A percentile compares a stretch with the other conserved stretches of the same genome.
phyloP scores from a whole-genome alignment of 192 early-diverging fungal genomes.

The Mortierella claussenii region DNA sequence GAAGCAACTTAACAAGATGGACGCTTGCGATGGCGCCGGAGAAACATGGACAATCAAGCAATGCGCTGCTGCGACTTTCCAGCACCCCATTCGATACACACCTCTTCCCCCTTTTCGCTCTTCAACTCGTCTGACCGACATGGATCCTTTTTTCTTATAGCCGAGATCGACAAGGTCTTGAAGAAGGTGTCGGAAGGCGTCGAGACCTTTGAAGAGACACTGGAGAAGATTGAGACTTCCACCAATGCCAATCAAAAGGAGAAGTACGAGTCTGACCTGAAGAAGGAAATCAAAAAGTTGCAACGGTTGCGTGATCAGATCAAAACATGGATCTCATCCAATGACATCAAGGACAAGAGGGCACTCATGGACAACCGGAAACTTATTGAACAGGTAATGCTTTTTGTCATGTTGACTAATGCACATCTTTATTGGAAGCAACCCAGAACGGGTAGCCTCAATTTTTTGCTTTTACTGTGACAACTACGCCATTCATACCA shows the following conservation, averaged over 20 bases:
- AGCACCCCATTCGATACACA: background rate
- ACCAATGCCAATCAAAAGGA: conserved; percentile 93
- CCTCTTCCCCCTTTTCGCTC: background rate
- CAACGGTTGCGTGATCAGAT: conserved; percentile 98
- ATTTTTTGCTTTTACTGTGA: no score
- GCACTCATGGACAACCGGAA: conserved; percentile 90
- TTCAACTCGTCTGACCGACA: background rate
- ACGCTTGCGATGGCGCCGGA: no score
- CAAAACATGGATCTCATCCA: conserved; percentile 94
- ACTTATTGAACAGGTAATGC: conserved; percentile 89
- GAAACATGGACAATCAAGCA: no score
- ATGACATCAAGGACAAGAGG: conserved; percentile 97
- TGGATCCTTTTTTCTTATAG: conserved; percentile 54
- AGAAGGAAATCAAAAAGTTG: conserved; percentile 99
- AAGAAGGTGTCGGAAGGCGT: conserved; percentile 98
- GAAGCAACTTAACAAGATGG: no score
- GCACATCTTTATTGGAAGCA: no score
- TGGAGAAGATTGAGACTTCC: conserved; percentile 88
- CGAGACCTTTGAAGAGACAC: conserved; percentile 92
- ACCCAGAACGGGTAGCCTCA: no score
- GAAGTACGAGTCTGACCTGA: conserved; percentile 97
- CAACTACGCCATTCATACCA: no score
- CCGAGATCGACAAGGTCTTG: conserved; percentile 95
- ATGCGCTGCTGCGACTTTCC: conserved; percentile 5
- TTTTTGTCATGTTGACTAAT: no score